Percentiles rank a stretch among this genome's conserved stretches.
phyloP scores from a whole-genome alignment of 73 alveolate genomes.

The Diophrys appendiculata region DNA sequence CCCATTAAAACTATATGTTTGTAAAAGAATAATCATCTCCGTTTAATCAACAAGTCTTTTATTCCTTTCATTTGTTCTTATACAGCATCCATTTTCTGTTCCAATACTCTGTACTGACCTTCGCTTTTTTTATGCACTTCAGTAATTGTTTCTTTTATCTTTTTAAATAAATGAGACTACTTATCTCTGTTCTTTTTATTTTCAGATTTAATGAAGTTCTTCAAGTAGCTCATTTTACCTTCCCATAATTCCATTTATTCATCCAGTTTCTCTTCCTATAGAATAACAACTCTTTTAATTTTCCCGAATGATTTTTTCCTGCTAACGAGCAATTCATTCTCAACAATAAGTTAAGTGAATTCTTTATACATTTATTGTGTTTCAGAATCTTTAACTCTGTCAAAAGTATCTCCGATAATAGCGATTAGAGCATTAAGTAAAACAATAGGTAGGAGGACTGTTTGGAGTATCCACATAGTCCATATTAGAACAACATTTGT shows the following conservation, averaged over 20 bases:
- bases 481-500: conserved; percentile 22
- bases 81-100: too few species aligned
- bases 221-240: conserved; percentile 30
- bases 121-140: too few species aligned
- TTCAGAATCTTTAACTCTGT: conserved; percentile 37
- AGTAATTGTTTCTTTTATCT: too few species aligned
- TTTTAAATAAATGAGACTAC: too few species aligned
- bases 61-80: too few species aligned
- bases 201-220: conserved; percentile 6
- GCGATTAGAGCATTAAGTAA: conserved; percentile 53
- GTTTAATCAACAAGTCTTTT: too few species aligned
- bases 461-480: conserved; percentile 22
- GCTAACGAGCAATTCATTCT: conserved; percentile 28
- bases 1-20: too few species aligned
- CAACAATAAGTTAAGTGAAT: conserved; percentile 41
- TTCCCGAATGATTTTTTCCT: conserved; percentile 17
- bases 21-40: too few species aligned
- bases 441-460: conserved; percentile 36
- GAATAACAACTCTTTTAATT: conserved; percentile 11
- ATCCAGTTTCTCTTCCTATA: conserved; percentile 24
- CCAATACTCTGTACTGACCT: too few species aligned
- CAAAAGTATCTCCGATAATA: conserved; percentile 65
- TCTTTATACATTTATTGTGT: conserved; percentile 39
- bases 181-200: too few species aligned
- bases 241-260: conserved; percentile 25